phyloP scores from a whole-genome alignment of 768 basidiomycete species.

The Boletus sp. region DNA sequence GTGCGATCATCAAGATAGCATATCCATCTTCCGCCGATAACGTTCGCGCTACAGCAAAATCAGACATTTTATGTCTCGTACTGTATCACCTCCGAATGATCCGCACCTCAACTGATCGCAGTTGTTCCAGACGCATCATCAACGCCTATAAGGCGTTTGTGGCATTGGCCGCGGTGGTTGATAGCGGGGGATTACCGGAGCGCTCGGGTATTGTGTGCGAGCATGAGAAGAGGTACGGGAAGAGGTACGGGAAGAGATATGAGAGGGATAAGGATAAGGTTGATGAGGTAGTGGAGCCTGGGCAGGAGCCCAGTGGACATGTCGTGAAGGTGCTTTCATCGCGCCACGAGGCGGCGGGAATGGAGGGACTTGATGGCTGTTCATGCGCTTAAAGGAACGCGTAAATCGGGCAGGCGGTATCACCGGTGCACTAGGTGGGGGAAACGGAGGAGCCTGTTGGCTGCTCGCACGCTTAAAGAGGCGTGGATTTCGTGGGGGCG shows the following conservation, averaged over 20 bases:
- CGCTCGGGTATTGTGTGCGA: not conserved
- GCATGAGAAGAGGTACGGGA: slow-evolving; percentile 10
- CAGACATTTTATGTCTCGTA: slow-evolving; percentile 15
- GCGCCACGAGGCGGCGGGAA: slow-evolving; percentile 24
- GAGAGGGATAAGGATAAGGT: slow-evolving; percentile 28
- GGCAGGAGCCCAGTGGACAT: slow-evolving; percentile 31
- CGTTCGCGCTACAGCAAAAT: slow-evolving; percentile 23
- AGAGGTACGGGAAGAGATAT: slow-evolving; percentile 10
- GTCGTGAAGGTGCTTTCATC: slow-evolving; percentile 15
- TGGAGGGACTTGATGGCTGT: slow-evolving; percentile 12
- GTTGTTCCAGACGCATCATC: slow-evolving; percentile 11
- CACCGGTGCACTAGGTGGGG: slow-evolving; percentile 18
- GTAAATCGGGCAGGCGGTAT: slow-evolving; percentile 6
- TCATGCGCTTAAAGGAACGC: not conserved
- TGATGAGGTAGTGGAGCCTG: slow-evolving; percentile 25
- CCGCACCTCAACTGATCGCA: slow-evolving; percentile 26
- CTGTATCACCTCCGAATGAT: slow-evolving; percentile 25
- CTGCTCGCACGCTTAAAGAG: slow-evolving; percentile 1
- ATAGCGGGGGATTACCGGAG: slow-evolving; percentile 16
- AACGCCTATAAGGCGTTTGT: slow-evolving; percentile 7
- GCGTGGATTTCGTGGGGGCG: slow-evolving; percentile 13
- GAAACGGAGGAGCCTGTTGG: slow-evolving; percentile 16
- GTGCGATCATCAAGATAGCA: slow-evolving; percentile 26
- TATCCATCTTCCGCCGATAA: slow-evolving; percentile 18
- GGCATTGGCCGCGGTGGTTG: slow-evolving; percentile 15